A percentile compares a stretch with the other conserved stretches of the same genome.
These are phyloP conservation scores for Xylaria sp. DNA, from an alignment of 2,329 filamentous ascomycete species.

Conservation along the genomic window DNA sequence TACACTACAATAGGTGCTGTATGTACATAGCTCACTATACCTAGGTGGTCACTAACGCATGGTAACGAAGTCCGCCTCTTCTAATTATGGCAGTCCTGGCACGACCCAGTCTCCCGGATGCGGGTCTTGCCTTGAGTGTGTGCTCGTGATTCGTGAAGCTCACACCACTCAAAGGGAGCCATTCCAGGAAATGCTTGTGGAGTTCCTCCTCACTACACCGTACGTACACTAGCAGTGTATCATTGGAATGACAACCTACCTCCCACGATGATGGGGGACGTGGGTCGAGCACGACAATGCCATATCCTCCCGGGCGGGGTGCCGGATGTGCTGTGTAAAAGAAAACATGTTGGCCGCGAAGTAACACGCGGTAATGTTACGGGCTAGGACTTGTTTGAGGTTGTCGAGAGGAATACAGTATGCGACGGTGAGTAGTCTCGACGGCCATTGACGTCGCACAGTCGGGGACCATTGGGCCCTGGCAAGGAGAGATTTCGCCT, in stretches of 20 bases:
- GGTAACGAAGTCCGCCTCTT: slow-evolving; percentile 33
- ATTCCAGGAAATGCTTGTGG: slow-evolving; percentile 27
- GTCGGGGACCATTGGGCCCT: slow-evolving; percentile 6
- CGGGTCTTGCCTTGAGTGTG: slow-evolving; percentile 36
- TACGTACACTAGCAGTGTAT: not conserved
- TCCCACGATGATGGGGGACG: slow-evolving; percentile 19
- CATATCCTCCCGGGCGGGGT: slow-evolving; percentile 10
- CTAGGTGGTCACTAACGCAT: slow-evolving; percentile 26
- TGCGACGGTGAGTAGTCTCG: slow-evolving; percentile 19
- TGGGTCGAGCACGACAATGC: slow-evolving; percentile 8
- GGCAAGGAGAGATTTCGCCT: slow-evolving; percentile 2
- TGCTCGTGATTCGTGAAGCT: slow-evolving; percentile 30
- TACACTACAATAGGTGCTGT: not conserved
- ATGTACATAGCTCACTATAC: slow-evolving; percentile 30
- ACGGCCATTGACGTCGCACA: slow-evolving; percentile 19
- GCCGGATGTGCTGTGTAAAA: not conserved
- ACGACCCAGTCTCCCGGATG: slow-evolving; percentile 44
- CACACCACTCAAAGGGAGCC: slow-evolving; percentile 11
- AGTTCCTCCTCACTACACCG: slow-evolving; percentile 16
- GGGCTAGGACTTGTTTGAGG: slow-evolving; percentile 27
- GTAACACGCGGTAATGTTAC: slow-evolving; percentile 25
- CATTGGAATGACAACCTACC: not conserved
- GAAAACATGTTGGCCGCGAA: not conserved
- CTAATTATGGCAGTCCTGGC: slow-evolving; percentile 44
- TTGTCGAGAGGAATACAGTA: slow-evolving; percentile 9